Evolutionary conservation across 2,329 filamentous ascomycete species (phyloP).

Genomic region (Colletotrichum sp.): DNA sequence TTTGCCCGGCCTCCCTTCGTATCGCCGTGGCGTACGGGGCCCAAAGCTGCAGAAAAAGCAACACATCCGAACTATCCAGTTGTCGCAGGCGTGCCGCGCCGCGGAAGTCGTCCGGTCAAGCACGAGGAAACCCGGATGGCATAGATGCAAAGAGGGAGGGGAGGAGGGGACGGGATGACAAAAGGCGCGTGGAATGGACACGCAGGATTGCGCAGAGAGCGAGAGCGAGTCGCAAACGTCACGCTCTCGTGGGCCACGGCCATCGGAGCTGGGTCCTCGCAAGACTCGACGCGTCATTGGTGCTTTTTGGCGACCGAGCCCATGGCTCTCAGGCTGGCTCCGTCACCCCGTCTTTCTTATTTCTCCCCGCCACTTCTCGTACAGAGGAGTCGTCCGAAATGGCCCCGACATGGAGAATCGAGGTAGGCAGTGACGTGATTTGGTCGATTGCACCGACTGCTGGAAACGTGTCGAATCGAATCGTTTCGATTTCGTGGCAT

Average conservation of each 20-base stretch:
- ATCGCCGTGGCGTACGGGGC: not conserved
- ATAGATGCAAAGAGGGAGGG: not conserved
- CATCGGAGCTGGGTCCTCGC: slow-evolving; percentile 16
- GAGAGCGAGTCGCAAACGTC: not conserved
- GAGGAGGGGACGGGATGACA: not conserved
- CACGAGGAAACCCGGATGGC: not conserved
- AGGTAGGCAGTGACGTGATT: not conserved
- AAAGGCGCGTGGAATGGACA: not conserved
- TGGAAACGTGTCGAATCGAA: not conserved
- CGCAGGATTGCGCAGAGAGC: not conserved
- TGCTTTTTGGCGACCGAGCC: slow-evolving; percentile 7
- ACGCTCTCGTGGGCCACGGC: not conserved
- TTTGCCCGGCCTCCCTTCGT: not conserved
- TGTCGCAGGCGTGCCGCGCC: not conserved
- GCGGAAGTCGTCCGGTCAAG: not conserved
- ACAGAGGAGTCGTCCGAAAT: not conserved
- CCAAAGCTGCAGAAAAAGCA: not conserved
- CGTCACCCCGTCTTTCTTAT: slow-evolving; percentile 5
- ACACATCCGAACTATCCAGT: not conserved
- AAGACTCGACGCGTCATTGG: slow-evolving; percentile 7
- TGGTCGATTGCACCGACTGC: not conserved
- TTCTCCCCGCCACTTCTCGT: not conserved
- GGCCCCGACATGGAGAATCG: not conserved
- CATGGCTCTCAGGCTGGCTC: not conserved
- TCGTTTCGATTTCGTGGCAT: not conserved